Base-by-base conservation (phyloP, 495 filamentous ascomycete species). In the Margaritispora aquatica region DNA sequence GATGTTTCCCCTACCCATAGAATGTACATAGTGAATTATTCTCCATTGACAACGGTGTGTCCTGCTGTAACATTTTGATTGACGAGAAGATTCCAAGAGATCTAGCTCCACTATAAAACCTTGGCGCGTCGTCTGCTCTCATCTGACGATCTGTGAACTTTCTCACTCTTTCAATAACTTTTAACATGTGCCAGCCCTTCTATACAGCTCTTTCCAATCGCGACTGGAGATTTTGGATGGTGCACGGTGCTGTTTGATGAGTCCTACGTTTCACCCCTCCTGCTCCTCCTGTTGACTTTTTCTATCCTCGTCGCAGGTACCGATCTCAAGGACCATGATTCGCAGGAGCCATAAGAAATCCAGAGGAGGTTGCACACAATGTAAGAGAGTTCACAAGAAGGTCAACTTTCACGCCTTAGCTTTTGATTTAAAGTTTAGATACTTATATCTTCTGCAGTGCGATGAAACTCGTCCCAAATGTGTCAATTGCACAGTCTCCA, bases 381-480 rank as follows among this genome's bases (percentile, higher is more conserved):
- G 72, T 58, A 74, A 73, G 53, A 46, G 62, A 38, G 57, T 69
- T n/a, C 70, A 70, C 47, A 66, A 36, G 11, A 65, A 65, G 59
- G 63, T 59, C 54, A 36, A 15, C 11, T n/a, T 44, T 8, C 38
- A 44, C 15, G 17, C 38, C 19, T 44, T 44, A 2, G 38, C 19
- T 8, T 17, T 44, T 44, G 38, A 5, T 13, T 5, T 5, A 13
- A 34, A n/a, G 38, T 9, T 17, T n/a, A 44, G 7, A 44, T 44
- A n/a, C 38, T 44, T 8, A 44, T n/a, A 44, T 5, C 38, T n/a
- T 27, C 38, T 17, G 31, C 31, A 74, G 60, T 74, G 72, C 57
- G 70, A 71, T 26, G 69, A 74, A 55, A 53, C 22, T 22, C 68
- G 34, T 8, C 72, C 72, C 1, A 17, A 51, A 0, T 71, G 72